Base-by-base conservation (phyloP, 805 yeast genomes). In the Candida khao-thaluensis region DNA sequence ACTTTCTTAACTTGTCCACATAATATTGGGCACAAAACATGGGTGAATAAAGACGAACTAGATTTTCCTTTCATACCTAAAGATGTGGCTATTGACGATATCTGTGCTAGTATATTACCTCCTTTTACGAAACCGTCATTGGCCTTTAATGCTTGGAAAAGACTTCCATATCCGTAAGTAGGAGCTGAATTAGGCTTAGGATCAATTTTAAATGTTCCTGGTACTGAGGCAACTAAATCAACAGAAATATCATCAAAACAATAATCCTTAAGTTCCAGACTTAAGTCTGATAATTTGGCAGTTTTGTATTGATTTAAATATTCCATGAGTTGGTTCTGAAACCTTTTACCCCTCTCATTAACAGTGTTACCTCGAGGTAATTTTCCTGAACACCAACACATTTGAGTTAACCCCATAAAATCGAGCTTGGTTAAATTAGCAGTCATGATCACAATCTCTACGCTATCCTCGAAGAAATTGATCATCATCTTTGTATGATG, bases 401-500 rank as follows among this genome's bases (percentile, higher is more conserved):
- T 79, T 51, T 82, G 88, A 5, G 84, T 81, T 40, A 82, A 77
- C 1, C 71, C 69, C 4, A 62, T 60, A 36, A 77, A 71, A 54
- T 83, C 90, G 0, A 71, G 52, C 24, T 56, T 55, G 1, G 81
- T 77, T 38, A 81, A 53, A 54, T 83, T 83, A 54, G 76, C 71
- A 1, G 87, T 76, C 55, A 81, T 76, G 17, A 82, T 60, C 16
- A 76, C 76, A 0, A 83, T 55, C 50, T 76, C 79, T 22, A 71
- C 56, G 0, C 71, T 57, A 12, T 60, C 62, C 44, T 75, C 76
- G 49, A 66, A 79, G 41, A 72, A 61, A 50, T 82, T 82, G 10
- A 83, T 60, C 69, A 82, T 77, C 73, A 82, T 60, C 52, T 83
- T 83, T 1, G 86, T 71, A 54, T 83, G 91, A 54, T 83, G 89